phyloP scores from a whole-genome alignment of 306 rosid species.

The Prunus armeniaca region DNA sequence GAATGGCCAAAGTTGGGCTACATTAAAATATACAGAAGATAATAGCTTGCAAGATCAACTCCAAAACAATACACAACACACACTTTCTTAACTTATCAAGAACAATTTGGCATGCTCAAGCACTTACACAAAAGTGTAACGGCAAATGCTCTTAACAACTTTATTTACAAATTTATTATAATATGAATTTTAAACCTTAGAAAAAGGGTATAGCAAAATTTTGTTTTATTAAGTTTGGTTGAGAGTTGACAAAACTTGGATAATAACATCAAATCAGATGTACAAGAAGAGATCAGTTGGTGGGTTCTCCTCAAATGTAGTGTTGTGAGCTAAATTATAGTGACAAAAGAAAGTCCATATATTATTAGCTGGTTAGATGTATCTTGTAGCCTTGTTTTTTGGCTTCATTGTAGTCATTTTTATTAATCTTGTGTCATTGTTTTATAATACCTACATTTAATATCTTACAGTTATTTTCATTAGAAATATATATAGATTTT shows the following conservation, averaged over 20 bases:
- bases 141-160: no score
- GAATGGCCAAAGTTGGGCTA: background rate
- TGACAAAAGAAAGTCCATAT: constrained; percentile 4
- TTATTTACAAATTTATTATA: no score
- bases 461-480: background rate
- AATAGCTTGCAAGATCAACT: no score
- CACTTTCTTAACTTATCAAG: no score
- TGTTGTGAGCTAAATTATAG: constrained; percentile 22
- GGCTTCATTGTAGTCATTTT: constrained; percentile 17
- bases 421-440: background rate
- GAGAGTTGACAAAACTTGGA: constrained; percentile 12
- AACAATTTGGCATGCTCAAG: no score
- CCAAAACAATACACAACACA: no score
- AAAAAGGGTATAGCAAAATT: background rate
- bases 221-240: background rate
- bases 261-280: constrained; percentile 7
- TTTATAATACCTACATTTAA: background rate
- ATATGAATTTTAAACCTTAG: no score
- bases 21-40: no score
- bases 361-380: constrained; percentile 22
- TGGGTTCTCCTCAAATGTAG: constrained; percentile 40
- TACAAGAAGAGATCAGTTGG: constrained; percentile 24
- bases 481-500: no score
- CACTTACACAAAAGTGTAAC: no score
- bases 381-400: constrained; percentile 20